These are phyloP conservation scores for Beta vulgaris DNA, from an alignment of 148 eudicot genomes.

Conservation along the genomic window DNA sequence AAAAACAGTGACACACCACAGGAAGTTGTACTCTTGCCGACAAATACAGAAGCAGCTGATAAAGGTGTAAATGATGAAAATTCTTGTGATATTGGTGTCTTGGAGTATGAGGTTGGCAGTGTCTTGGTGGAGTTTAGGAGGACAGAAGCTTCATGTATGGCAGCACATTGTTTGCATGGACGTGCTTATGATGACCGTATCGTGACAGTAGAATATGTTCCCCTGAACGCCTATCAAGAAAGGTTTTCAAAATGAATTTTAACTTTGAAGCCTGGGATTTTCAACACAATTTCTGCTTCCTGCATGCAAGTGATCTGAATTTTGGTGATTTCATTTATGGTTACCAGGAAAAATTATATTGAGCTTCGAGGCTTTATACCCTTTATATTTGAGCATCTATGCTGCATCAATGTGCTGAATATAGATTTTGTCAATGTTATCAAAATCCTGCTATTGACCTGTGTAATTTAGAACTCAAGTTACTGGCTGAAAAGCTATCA, in stretches of 20 bases:
- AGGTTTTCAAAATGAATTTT: constrained; percentile 43
- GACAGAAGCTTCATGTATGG: constrained; percentile 70
- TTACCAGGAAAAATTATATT: too few species aligned
- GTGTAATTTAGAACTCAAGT: constrained; percentile 3
- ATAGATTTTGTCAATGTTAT: constrained; percentile 16
- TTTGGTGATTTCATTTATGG: neutral
- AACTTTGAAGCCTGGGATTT: neutral
- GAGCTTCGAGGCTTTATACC: neutral
- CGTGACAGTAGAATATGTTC: constrained; percentile 62
- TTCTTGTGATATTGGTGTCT: constrained; percentile 15
- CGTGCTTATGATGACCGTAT: constrained; percentile 61
- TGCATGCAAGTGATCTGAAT: too few species aligned
- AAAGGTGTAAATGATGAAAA: constrained; percentile 20
- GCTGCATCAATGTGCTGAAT: neutral
- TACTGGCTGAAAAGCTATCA: neutral
- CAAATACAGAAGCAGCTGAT: constrained; percentile 21
- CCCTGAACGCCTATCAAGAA: constrained; percentile 41
- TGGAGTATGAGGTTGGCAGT: constrained; percentile 64
- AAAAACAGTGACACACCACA: constrained; percentile 18
- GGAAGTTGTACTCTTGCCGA: constrained; percentile 22
- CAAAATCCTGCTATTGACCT: neutral
- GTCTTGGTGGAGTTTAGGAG: constrained; percentile 76
- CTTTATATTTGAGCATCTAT: neutral
- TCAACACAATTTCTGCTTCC: too few species aligned
- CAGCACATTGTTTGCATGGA: constrained; percentile 92